Percentiles rank a stretch among this genome's conserved stretches.
Evolutionary conservation across 805 yeast species (phyloP).

Genomic region (Ogataea pignaliae): DNA sequence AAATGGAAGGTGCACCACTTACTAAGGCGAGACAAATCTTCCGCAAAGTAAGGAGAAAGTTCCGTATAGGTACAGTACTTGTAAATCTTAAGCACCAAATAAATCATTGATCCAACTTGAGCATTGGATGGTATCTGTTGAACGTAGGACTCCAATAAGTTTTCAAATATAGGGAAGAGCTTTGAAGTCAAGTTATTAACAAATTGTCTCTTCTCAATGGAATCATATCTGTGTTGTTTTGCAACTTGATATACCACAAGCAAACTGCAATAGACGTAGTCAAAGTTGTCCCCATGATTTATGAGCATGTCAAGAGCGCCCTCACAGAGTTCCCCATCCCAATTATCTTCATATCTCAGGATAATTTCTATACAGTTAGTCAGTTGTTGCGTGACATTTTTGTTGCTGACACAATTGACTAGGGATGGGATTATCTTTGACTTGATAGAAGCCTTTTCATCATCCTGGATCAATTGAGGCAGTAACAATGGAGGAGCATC

Average conservation of each 20-base stretch:
- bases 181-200: slow-evolving; percentile 51
- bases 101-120: slow-evolving; percentile 60
- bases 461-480: slow-evolving; percentile 28
- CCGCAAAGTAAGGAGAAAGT: slow-evolving; percentile 58
- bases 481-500: slow-evolving; percentile 17
- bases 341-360: slow-evolving; percentile 39
- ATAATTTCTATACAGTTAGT: slow-evolving; percentile 54
- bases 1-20: slow-evolving; percentile 74
- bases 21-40: slow-evolving; percentile 39
- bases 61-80: slow-evolving; percentile 74
- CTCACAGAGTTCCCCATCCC: slow-evolving; percentile 51
- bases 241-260: slow-evolving; percentile 66
- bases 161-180: slow-evolving; percentile 61
- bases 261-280: slow-evolving; percentile 58
- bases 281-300: slow-evolving; percentile 34
- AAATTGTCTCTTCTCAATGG: slow-evolving; percentile 40
- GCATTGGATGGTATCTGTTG: slow-evolving; percentile 20
- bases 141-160: slow-evolving; percentile 49
- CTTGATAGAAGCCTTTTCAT: slow-evolving; percentile 65
- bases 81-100: slow-evolving; percentile 67
- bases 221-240: slow-evolving; percentile 68
- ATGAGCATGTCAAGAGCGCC: slow-evolving; percentile 42
- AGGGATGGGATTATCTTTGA: slow-evolving; percentile 59
- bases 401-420: slow-evolving; percentile 36
- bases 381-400: slow-evolving; percentile 49